Evolutionary conservation across 441 rosid genomes (phyloP), one percentile per base, ranked within the genome.

Genomic region (Iberis amara): DNA sequence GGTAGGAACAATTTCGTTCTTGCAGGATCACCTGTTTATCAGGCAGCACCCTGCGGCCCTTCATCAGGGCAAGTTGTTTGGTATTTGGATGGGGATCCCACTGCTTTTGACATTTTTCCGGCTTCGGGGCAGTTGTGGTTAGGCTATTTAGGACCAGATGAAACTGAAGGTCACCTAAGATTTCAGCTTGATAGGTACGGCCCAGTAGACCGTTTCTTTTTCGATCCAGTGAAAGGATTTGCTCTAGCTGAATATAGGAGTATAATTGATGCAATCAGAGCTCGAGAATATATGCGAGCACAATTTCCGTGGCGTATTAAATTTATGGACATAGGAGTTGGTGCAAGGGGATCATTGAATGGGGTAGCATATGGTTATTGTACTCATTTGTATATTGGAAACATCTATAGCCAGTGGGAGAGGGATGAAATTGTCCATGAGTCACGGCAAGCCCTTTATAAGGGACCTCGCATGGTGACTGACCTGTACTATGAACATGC

Each of bases 181-280:
- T 86, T 69, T 80, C 87, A 86, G 73, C 80, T 89, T 56, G 92
- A 89, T 68, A 82, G 89, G 36, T 81, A 82, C 66, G 99, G 92
- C 55, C 96, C 86, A 23, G 54, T 86, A 42, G 90, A 89, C 47
- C 86, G 79, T 45, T 82, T 89, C 68, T 81, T 73, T 64, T 81
- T 80, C 55, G 81, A 80, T 73, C 89, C 85, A 48, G 44, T 71
- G 54, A 82, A 81, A 78, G 83, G 85, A 40, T 86, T 86, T 79
- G 86, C 95, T 30, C 62, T 82, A 62, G 88, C 85, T 44, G 97
- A 92, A 73, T 92, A 86, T 69, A 78, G 92, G 69, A 89, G 74
- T 65, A 73, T 86, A 62, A 74, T 82, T 64, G 99, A 92, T 76
- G 86, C 97, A 52, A 72, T 84, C 67, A 77, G 83, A 73, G 85